Conservation (phyloP, 2,329 filamentous ascomycete genomes). For the Epichloe festucae region DNA sequence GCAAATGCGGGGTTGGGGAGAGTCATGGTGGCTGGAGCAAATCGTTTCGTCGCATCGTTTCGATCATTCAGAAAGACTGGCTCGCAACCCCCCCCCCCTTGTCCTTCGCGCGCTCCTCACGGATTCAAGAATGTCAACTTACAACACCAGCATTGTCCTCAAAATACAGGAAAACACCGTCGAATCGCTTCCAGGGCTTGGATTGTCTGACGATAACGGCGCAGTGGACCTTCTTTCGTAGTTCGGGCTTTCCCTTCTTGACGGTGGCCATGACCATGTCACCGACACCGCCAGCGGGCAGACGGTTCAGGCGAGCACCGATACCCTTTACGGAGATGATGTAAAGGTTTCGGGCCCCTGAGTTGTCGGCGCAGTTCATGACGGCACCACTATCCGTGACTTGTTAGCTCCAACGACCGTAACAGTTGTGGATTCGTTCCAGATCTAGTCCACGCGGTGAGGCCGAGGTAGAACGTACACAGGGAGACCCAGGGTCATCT, state of each 20-base stretch:
- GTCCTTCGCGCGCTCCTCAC: background rate
- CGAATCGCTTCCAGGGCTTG: slow-evolving; percentile 98
- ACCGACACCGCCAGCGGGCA: slow-evolving; percentile 93
- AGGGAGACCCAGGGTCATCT: slow-evolving; percentile 99
- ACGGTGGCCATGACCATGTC: slow-evolving; percentile 99
- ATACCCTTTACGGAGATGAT: slow-evolving; percentile 99
- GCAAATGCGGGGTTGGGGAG: no score
- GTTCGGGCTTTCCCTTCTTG: slow-evolving; percentile 99
- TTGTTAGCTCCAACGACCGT: background rate
- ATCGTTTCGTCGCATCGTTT: background rate
- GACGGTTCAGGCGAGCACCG: slow-evolving; percentile 91
- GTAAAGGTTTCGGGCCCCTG: slow-evolving; percentile 95
- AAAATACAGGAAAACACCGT: slow-evolving; percentile 99
- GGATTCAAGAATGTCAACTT: slow-evolving; percentile 29
- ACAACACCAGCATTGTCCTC: slow-evolving; percentile 99
- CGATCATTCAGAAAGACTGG: background rate
- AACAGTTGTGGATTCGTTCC: background rate
- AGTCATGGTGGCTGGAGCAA: background rate
- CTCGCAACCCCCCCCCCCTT: no score
- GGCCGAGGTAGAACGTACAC: slow-evolving; percentile 53
- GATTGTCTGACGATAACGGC: slow-evolving; percentile 97
- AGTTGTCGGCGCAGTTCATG: slow-evolving; percentile 99
- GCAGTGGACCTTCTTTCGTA: slow-evolving; percentile 99
- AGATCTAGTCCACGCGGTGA: slow-evolving; percentile 3
- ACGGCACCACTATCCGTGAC: slow-evolving; percentile 66